Evolutionary conservation across 805 yeast genomes (phyloP).

Genomic region (Saccharomycopsis sp.): DNA sequence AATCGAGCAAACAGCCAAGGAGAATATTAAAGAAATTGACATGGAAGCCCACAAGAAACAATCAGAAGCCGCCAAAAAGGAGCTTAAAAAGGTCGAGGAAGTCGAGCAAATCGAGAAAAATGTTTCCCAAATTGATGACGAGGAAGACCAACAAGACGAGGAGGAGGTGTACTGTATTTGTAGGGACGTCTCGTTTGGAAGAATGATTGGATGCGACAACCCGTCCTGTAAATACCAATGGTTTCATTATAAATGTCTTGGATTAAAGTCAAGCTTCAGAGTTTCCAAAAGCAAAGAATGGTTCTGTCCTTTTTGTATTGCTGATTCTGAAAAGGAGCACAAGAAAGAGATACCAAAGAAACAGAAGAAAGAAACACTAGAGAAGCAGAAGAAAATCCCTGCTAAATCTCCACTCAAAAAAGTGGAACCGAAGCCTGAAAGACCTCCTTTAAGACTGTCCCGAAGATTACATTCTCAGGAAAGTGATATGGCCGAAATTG

Average conservation of each 20-base stretch:
- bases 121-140: background rate
- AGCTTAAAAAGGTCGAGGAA: background rate
- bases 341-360: slow-evolving; percentile 10
- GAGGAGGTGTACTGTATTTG: slow-evolving; percentile 41
- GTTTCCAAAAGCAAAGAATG: slow-evolving; percentile 62
- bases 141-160: slow-evolving; percentile 14
- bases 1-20: background rate
- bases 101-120: slow-evolving; percentile 11
- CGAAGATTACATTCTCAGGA: background rate
- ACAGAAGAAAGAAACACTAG: background rate
- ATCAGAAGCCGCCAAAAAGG: slow-evolving; percentile 9
- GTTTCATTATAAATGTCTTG: slow-evolving; percentile 79
- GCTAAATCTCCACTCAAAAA: background rate
- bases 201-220: slow-evolving; percentile 90
- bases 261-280: slow-evolving; percentile 35
- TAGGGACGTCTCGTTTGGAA: slow-evolving; percentile 47
- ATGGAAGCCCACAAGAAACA: slow-evolving; percentile 18
- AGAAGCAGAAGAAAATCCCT: background rate
- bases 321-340: slow-evolving; percentile 16
- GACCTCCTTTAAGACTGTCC: slow-evolving; percentile 3
- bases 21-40: slow-evolving; percentile 21
- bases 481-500: background rate
- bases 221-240: slow-evolving; percentile 62
- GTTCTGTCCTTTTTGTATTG: slow-evolving; percentile 54
- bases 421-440: slow-evolving; percentile 1